Base-by-base conservation (phyloP, 345 rosid species). In the Eucalyptus brandiana region DNA sequence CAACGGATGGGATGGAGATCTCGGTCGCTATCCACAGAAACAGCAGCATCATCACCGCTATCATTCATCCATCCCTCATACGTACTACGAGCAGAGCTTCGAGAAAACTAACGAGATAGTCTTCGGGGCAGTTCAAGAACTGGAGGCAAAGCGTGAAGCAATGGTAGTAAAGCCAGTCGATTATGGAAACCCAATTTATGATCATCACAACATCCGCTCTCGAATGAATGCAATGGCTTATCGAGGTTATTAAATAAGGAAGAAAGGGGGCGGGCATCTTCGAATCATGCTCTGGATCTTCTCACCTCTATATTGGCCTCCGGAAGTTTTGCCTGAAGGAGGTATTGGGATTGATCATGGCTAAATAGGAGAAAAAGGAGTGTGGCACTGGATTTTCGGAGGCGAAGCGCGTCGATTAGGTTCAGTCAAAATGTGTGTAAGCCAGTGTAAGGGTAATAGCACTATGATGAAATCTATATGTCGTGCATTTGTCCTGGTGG, bases 101-200 rank as follows among this genome's bases (percentile, higher is more conserved):
- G 99, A 96, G 94, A 96, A 95, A 85, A 96, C 96, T 89, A 95
- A 93, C 3, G 99, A 98, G 93, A 90, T 97, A 14, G 94, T 97
- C 87, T 96, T 97, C 47, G 99, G 99, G 80, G 99, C 99, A 69
- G 95, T 95, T 88, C 99, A 97, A 90, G 99, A 95, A 90, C 95
- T 89, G 89, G 94, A 94, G 37, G 90, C 91, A 80, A 94, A 92
- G 91, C 94, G 54, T 0, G 91, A 93, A 88, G 88, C 93, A 34
- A 88, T 67, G 28, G 94, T 93, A 37, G 88, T 95, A 88, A 96
- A 94, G 94, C 97, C 98, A 10, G 95, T 91, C 5, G 93, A 94
- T 89, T 93, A 93, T 80, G 96, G 92, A 83, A 94, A 92, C 72
- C 91, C 93, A 9, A 37, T 87, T 53, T 94, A 90, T 90, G 91